phyloP scores from a whole-genome alignment of 176 grass and related monocot genomes.

The Thinopyrum elongatum region DNA sequence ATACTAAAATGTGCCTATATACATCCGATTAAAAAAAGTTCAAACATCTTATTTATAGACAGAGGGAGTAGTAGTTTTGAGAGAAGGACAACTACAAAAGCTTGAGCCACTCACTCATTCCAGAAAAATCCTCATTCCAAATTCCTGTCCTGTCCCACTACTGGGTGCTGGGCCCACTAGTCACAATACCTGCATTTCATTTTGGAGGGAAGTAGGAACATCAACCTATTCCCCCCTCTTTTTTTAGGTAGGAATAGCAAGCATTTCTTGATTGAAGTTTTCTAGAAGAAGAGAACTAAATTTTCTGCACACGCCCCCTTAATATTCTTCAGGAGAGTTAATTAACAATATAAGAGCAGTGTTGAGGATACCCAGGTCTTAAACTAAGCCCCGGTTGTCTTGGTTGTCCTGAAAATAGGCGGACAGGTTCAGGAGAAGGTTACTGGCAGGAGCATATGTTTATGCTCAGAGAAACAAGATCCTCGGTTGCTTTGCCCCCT shows the following conservation, averaged over 20 bases:
- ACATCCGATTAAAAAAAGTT: no score
- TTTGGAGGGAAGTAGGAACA: not conserved
- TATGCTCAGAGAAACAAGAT: conserved; percentile 45
- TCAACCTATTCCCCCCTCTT: not conserved
- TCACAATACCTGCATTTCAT: not conserved
- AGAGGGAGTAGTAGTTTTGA: not conserved
- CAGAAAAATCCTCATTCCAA: not conserved
- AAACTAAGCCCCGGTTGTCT: conserved; percentile 31
- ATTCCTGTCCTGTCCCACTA: conserved; percentile 31
- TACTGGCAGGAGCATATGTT: conserved; percentile 40
- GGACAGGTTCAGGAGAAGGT: conserved; percentile 64
- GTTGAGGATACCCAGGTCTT: conserved; percentile 45
- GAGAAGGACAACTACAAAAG: conserved; percentile 27
- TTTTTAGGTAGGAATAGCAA: not conserved
- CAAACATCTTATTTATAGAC: no score
- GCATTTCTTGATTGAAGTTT: conserved; percentile 4
- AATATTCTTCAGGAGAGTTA: not conserved
- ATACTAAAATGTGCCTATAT: no score
- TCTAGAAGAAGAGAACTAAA: not conserved
- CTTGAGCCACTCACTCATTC: not conserved
- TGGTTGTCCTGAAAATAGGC: conserved; percentile 53
- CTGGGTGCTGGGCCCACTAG: conserved; percentile 4
- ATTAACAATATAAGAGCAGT: conserved; percentile 14
- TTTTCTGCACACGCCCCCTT: not conserved
- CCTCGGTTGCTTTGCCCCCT: conserved; percentile 43